Evolutionary conservation across 2,329 filamentous ascomycete genomes (phyloP), one percentile per base, ranked within the genome.

Genomic region (Xylaria sp.): DNA sequence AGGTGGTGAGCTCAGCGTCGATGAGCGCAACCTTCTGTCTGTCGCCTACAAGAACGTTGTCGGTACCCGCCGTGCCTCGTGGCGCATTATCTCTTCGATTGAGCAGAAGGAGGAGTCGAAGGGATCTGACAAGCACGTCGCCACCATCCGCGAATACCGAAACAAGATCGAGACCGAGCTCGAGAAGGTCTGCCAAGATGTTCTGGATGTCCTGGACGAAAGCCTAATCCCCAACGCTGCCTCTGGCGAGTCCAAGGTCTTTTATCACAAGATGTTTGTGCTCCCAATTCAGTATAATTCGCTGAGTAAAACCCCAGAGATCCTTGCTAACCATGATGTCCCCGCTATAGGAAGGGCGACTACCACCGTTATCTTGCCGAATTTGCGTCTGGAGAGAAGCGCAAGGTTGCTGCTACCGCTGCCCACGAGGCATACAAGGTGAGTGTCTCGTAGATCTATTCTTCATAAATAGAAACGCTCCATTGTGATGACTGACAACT

Each of bases 41-140:
- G 96, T 98, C 80, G 95, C 95, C 82, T 99, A 99, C 92, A 99
- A 99, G 93, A 99, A 99, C 86, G 96, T 99, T 72, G 94, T 99
- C 80, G 95, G 96, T 80, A 97, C 96, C 81, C 92, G 95, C 84
- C 95, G 96, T 90, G 95, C 95, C 81, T 98, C 94, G 79, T 99
- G 95, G 95, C 91, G 95, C 86, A 98, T 99, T 86, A 97, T 99
- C 86, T 97, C 94, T 82, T 98, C 96, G 82, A 98, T 99, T 85
- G 95, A 98, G 88, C 95, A 98, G 86, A 98, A 98, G 91, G 95
- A 98, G 88, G 95, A 98, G 87, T 96, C 94, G 82, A 98, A 98
- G 91, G 95, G 95, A 81, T 94, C 92, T 76, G 94, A 97, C 81
- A 95, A 96, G 89, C 95, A 98, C 84, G 94, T 98, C 80, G 83